Evolutionary conservation across 2,329 filamentous ascomycete species (phyloP), one percentile per base, ranked within the genome.

Genomic region (Cercospora sp.): DNA sequence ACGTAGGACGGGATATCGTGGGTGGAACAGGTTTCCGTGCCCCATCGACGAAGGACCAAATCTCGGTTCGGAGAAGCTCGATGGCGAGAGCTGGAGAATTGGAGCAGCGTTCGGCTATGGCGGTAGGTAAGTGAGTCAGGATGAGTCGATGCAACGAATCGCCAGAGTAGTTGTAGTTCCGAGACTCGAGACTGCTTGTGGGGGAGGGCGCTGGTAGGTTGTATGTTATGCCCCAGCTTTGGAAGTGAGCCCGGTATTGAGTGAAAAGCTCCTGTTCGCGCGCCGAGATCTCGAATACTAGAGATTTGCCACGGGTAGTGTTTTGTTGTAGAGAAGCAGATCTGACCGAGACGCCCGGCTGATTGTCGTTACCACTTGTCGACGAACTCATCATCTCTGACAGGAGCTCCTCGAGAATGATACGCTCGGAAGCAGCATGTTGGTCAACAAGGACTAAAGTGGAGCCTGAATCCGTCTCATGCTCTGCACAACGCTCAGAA

Each of bases 381-480:
- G 3, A 69, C 5, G n/a, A 20, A 6, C 8, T 69, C 72, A 84
- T 88, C 33, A 91, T 79, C 2, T 87, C 83, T 26, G 76, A 69
- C 77, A 96, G 88, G 0, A 99, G 83, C 0, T 79, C 77, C 76
- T 99, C 95, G 1, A 98, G 86, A 1, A 89, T 89, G 70, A 91
- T 89, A 57, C 95, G 87, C 81, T 99, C 95, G 77, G 97, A 94
- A 3, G 94, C 95, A 0, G 95, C 95, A 77, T 99, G 95, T 75
- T 99, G 95, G 75, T 99, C 95, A 5, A 97, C 85, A 45, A 97
- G 83, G 0, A 96, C 84, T 4, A 98, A 81, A 1, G 88, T 72
- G 2, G 76, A 36, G 39, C 57, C 36, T 13, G 26, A 26, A 28
- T 60, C 76, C 66, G 71, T 7, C 20, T 58, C 13, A 2, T 66